Base-by-base conservation (phyloP, 2,329 filamentous ascomycete species). In the Cladophialophora psammophila region DNA sequence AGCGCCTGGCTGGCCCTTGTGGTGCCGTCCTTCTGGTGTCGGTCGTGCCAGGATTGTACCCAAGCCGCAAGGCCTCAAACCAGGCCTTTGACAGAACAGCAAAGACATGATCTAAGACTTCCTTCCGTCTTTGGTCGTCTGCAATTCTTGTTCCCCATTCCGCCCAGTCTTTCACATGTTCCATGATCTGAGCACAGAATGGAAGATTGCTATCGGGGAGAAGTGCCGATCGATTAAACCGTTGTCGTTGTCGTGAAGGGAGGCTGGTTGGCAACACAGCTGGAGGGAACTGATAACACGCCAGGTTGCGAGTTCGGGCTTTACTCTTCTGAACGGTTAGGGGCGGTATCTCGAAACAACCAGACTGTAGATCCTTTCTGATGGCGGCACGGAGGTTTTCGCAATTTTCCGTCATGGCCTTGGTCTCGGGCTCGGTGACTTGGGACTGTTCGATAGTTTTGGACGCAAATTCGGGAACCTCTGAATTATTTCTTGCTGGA, bases 31-130 rank as follows among this genome's bases (percentile, higher is more conserved):
- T 6, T 20, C 60, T 34, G 20, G 36, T n/a, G 12, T 5, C 13
- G 26, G 31, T 10, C 10, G 20, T 31, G 32, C 63, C 64, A 15
- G 66, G 38, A 45, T 56, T 58, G 52, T 66, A 68, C 13, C 63
- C 68, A 32, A 68, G n/a, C 15, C 68, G 66, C 20, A 70, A 48
- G 18, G 68, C 68, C 64, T 70, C 70, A 35, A 60, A 67, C 72
- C 72, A 73, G 3, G 67, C 67, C 6, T 69, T 66, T 32, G 68
- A 60, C 58, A 71, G 64, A 15, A 66, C 68, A 2, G 65, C 65
- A 40, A 67, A 69, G 10, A 68, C 71, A 18, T 50, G 63, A 36
- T 70, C 66, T 18, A 72, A 59, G 15, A 72, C 45, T 32, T 69
- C 66, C 40, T 61, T 61, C 9, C 71, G 66, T 54, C 50, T 38